Conservation (phyloP, 73 alveolate genomes). For the Paramecium biaurelia region DNA sequence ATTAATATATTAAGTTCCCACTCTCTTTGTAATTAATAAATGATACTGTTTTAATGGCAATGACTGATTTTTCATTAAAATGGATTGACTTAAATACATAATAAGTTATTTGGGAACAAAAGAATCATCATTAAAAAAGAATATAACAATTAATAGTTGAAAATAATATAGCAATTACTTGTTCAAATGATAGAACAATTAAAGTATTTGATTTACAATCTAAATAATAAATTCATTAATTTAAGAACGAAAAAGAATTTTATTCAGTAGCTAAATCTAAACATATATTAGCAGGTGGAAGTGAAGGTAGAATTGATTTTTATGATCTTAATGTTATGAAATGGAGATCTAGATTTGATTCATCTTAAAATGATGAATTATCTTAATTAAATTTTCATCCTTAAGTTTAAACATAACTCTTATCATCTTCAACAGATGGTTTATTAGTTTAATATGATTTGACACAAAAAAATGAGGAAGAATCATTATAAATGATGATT, state of each 20-base stretch:
- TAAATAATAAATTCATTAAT: neutral
- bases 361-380: conserved; percentile 52
- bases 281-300: conserved; percentile 61
- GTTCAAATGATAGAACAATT: conserved; percentile 40
- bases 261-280: conserved; percentile 59
- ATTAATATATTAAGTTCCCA: neutral
- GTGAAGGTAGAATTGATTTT: conserved; percentile 57
- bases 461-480: conserved; percentile 52
- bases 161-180: neutral
- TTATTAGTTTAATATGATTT: conserved; percentile 48
- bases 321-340: conserved; percentile 62
- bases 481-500: conserved; percentile 50
- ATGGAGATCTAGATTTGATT: conserved; percentile 53
- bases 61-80: conserved; percentile 43
- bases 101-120: neutral
- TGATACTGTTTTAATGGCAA: neutral
- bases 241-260: conserved; percentile 33
- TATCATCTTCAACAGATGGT: conserved; percentile 56
- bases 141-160: neutral
- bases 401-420: conserved; percentile 8
- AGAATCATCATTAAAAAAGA: conserved; percentile 20
- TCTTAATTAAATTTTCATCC: conserved; percentile 34
- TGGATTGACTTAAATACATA: conserved; percentile 16
- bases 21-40: neutral
- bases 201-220: neutral